Conservation (phyloP, 768 basidiomycete species). For the Mycena polygramma region DNA sequence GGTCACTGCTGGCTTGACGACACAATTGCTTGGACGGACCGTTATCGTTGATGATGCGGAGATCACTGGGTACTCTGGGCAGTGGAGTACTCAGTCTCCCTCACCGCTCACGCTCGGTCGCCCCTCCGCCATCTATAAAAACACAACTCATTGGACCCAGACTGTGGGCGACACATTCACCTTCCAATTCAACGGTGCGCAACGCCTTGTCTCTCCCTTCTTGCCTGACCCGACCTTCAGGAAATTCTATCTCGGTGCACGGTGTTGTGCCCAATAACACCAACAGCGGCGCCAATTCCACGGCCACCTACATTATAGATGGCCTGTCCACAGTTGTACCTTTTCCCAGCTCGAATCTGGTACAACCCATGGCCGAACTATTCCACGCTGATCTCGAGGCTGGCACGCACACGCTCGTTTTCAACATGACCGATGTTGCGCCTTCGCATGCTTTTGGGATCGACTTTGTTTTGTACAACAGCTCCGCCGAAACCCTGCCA, state of each 20-base stretch:
- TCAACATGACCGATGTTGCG: slow-evolving; percentile 54
- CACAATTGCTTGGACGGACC: slow-evolving; percentile 49
- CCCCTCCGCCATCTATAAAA: slow-evolving; percentile 46
- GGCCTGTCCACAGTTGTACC: slow-evolving; percentile 42
- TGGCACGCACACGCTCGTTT: slow-evolving; percentile 52
- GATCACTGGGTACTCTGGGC: slow-evolving; percentile 46
- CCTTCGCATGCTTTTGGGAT: slow-evolving; percentile 49
- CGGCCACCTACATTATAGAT: slow-evolving; percentile 54
- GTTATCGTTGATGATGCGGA: slow-evolving; percentile 56
- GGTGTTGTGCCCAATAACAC: slow-evolving; percentile 49
- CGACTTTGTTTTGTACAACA: slow-evolving; percentile 57
- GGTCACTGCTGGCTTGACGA: slow-evolving; percentile 52
- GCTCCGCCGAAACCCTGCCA: slow-evolving; percentile 46
- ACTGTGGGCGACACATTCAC: slow-evolving; percentile 50
- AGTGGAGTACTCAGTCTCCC: slow-evolving; percentile 47
- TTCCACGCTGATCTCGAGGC: slow-evolving; percentile 51
- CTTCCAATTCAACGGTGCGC: slow-evolving; percentile 52
- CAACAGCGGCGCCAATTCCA: slow-evolving; percentile 40
- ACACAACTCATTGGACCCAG: slow-evolving; percentile 54
- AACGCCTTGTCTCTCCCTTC: slow-evolving; percentile 10
- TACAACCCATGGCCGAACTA: slow-evolving; percentile 50
- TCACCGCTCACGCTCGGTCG: slow-evolving; percentile 40
- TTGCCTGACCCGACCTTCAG: slow-evolving; percentile 40
- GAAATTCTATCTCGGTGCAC: slow-evolving; percentile 52
- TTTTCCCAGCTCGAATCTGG: slow-evolving; percentile 47